Conservation (phyloP, 2,329 filamentous ascomycete genomes). For the Talaromyces sp. region DNA sequence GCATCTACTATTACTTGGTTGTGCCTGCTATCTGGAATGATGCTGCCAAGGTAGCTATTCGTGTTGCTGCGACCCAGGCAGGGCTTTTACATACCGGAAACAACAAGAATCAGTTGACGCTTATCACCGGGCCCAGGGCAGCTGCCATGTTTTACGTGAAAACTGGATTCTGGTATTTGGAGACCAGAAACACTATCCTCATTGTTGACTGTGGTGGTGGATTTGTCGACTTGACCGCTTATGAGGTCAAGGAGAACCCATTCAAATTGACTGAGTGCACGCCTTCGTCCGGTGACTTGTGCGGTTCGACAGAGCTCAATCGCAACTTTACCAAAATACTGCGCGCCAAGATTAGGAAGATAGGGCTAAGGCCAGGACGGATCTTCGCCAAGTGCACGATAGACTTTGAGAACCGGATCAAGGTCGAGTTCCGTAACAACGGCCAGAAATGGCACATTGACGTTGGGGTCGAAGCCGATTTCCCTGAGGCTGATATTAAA, state of each 20-base stretch:
- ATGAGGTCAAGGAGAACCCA: slow-evolving; percentile 94
- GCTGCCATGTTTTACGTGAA: slow-evolving; percentile 97
- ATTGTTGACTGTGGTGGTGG: slow-evolving; percentile 98
- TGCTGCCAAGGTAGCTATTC: slow-evolving; percentile 91
- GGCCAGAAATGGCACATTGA: slow-evolving; percentile 99
- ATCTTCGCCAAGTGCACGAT: slow-evolving; percentile 99
- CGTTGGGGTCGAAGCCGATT: slow-evolving; percentile 96
- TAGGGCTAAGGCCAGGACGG: slow-evolving; percentile 94
- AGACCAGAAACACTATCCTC: slow-evolving; percentile 89
- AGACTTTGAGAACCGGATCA: slow-evolving; percentile 99
- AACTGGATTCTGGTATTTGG: slow-evolving; percentile 88
- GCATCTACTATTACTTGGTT: slow-evolving; percentile 95
- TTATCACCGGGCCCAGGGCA: slow-evolving; percentile 94
- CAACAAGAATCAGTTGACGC: slow-evolving; percentile 78
- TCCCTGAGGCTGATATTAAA: slow-evolving; percentile 94
- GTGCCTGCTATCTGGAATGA: slow-evolving; percentile 99
- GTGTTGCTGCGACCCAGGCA: slow-evolving; percentile 91
- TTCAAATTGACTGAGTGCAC: slow-evolving; percentile 97
- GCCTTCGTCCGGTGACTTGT: slow-evolving; percentile 92
- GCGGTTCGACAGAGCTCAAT: slow-evolving; percentile 91
- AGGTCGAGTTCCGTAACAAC: slow-evolving; percentile 98
- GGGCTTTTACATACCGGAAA: slow-evolving; percentile 96
- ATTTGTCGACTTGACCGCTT: slow-evolving; percentile 96
- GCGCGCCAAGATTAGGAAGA: slow-evolving; percentile 94
- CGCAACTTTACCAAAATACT: slow-evolving; percentile 97